Conservation (phyloP, 2,329 filamentous ascomycete species). For the Myriosclerotinia duriaeana region DNA sequence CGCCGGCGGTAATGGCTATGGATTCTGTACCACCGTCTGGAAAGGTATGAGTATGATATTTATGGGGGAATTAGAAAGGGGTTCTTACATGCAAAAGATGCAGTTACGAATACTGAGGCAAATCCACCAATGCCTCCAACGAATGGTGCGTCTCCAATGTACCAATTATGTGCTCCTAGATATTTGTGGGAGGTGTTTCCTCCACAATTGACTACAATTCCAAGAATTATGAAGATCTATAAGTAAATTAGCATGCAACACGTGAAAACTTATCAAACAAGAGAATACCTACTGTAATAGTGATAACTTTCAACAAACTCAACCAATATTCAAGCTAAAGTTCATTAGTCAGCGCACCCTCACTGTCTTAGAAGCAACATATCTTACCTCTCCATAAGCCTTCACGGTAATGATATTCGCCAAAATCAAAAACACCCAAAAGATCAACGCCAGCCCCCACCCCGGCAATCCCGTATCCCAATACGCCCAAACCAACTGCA, state of each 20-base stretch:
- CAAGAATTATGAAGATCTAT: constrained; percentile 61
- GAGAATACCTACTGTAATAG: constrained; percentile 46
- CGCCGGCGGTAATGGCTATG: constrained; percentile 65
- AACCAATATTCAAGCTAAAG: constrained; percentile 55
- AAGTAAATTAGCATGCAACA: not conserved
- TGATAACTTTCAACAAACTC: constrained; percentile 54
- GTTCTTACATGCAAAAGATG: constrained; percentile 57
- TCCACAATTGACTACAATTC: constrained; percentile 59
- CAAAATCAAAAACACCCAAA: constrained; percentile 55
- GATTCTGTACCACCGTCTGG: constrained; percentile 60
- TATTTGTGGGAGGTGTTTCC: constrained; percentile 54
- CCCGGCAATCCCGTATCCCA: constrained; percentile 63
- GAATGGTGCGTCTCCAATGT: constrained; percentile 60
- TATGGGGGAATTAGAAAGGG: not conserved
- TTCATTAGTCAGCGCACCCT: not conserved
- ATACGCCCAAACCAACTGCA: constrained; percentile 59
- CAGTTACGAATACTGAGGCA: constrained; percentile 62
- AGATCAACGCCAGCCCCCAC: constrained; percentile 62
- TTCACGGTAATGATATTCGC: constrained; percentile 54
- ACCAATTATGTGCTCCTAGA: constrained; percentile 59
- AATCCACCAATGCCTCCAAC: constrained; percentile 65
- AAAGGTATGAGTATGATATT: not conserved
- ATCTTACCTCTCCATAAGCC: constrained; percentile 53
- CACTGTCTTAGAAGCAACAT: not conserved
- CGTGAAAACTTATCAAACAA: not conserved